A percentile compares a stretch with the other conserved stretches of the same genome.
These are phyloP conservation scores for Melanopsichium pennsylvanicum DNA, from an alignment of 1,284 basidiomycete genomes.

Conservation along the genomic window DNA sequence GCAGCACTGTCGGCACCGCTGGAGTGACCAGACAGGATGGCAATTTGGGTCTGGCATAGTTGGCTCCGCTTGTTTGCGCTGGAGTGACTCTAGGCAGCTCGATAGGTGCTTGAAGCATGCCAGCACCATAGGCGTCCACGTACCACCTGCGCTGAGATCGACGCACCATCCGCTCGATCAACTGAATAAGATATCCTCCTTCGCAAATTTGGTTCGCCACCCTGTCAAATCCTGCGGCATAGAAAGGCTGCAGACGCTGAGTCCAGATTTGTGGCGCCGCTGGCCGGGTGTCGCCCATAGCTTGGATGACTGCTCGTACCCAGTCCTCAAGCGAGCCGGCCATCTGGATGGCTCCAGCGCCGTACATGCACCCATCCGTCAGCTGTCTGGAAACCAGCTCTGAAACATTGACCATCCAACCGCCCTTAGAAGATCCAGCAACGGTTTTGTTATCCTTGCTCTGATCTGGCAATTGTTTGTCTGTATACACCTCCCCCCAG, in stretches of 20 bases:
- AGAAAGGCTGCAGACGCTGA: constrained; percentile 67
- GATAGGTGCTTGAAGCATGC: background rate
- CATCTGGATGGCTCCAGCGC: constrained; percentile 67
- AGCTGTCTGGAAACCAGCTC: constrained; percentile 70
- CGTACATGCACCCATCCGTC: constrained; percentile 67
- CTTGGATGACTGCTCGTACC: constrained; percentile 67
- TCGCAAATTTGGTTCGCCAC: constrained; percentile 67
- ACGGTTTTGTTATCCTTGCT: background rate
- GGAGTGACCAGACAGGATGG: constrained; percentile 68
- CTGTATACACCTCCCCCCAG: constrained; percentile 69
- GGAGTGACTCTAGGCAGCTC: constrained; percentile 23
- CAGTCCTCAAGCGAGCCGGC: constrained; percentile 68
- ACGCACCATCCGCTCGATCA: constrained; percentile 71
- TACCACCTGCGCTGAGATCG: constrained; percentile 71
- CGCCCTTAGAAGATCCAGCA: constrained; percentile 6
- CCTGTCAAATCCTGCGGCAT: constrained; percentile 60
- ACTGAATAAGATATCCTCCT: constrained; percentile 71
- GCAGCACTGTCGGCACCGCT: constrained; percentile 71
- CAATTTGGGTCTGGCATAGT: constrained; percentile 65
- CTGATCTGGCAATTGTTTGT: constrained; percentile 1
- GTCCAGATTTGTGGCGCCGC: constrained; percentile 67
- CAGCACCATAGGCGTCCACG: constrained; percentile 62
- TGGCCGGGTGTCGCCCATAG: constrained; percentile 34
- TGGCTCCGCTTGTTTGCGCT: constrained; percentile 11
- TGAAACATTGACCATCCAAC: constrained; percentile 70